phyloP scores from a whole-genome alignment of 495 filamentous ascomycete genomes.

The Aspergillus kassunensis region DNA sequence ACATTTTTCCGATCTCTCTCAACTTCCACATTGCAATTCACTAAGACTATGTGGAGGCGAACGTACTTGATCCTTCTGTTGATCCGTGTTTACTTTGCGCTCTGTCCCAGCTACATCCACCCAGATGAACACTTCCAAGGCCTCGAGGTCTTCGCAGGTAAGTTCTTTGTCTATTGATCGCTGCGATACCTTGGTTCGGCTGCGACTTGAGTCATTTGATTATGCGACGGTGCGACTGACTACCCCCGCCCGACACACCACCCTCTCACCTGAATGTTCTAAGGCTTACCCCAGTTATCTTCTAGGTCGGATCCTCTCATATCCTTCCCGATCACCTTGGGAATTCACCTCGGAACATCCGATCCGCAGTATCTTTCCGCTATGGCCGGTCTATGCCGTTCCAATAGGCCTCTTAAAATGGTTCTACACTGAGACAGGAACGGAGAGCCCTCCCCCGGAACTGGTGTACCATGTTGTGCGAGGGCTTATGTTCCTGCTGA shows the following conservation, averaged over 20 bases:
- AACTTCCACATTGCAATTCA: constrained; percentile 1
- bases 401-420: constrained; percentile 88
- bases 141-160: constrained; percentile 94
- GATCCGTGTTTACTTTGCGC: constrained; percentile 88
- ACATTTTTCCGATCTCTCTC: constrained; percentile 1
- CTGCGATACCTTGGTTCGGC: not conserved
- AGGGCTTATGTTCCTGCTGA: constrained; percentile 83
- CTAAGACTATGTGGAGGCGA: constrained; percentile 77
- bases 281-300: constrained; percentile 11
- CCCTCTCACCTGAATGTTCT: not conserved
- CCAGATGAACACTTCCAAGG: constrained; percentile 99
- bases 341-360: constrained; percentile 84
- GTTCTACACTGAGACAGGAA: constrained; percentile 66
- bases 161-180: constrained; percentile 26
- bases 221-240: not conserved
- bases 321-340: constrained; percentile 83
- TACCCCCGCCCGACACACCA: not conserved
- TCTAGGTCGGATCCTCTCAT: constrained; percentile 87
- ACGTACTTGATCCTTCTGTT: constrained; percentile 78
- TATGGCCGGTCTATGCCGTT: constrained; percentile 90
- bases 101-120: constrained; percentile 93
- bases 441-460: constrained; percentile 55
- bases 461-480: constrained; percentile 86
- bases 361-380: constrained; percentile 89
- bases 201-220: constrained; percentile 7